Evolutionary conservation across 768 basidiomycete species (phyloP), one percentile per base, ranked within the genome.

Genomic region (Phylloporus rhodoxanthus): DNA sequence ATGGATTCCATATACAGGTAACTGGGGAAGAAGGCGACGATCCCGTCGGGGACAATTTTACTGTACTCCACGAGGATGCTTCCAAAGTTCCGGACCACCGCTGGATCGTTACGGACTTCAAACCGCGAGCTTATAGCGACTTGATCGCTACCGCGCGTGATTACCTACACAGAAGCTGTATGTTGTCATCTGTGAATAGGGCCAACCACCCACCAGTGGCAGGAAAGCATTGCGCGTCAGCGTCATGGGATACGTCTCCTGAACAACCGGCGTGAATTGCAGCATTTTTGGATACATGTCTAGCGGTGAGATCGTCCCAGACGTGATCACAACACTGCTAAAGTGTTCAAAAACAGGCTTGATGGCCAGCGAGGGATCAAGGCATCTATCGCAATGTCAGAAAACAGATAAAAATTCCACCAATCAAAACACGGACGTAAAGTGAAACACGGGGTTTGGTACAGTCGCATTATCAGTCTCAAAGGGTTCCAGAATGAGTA

Each of bases 201-300:
- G 28, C 23, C 17, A n/a, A 39, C 28, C 26, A 68, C 84, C 51
- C 46, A 92, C 95, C 70, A 98, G 71, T 13, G 96, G 96, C 55
- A 99, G 69, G 71, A 99, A 99, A 26, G 94, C 92, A 62, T 97
- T 95, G 54, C 96, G 80, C 11, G 91, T 89, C 38, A 99, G 76
- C 17, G 96, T 94, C 96, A 99, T 99, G 1, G 95, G 81, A 70
- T 99, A 99, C 1, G 89, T 91, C 68, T 97, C 94, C 71, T 93
- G 89, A 6, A 97, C 89, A 17, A 95, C 93, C 2, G 96, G 94
- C 15, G 90, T 91, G 68, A 99, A 99, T 57, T 93, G 91, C 26
- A 99, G 76, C 90, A 99, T 99, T 71, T 98, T 99, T 11, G 96
- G 96, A 68, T 99, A 99, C 96, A 99, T 99, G 70, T 99, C 96